Evolutionary conservation across 192 early-diverging fungal genomes (phyloP).

Genomic region (Ambispora gerdemannii): DNA sequence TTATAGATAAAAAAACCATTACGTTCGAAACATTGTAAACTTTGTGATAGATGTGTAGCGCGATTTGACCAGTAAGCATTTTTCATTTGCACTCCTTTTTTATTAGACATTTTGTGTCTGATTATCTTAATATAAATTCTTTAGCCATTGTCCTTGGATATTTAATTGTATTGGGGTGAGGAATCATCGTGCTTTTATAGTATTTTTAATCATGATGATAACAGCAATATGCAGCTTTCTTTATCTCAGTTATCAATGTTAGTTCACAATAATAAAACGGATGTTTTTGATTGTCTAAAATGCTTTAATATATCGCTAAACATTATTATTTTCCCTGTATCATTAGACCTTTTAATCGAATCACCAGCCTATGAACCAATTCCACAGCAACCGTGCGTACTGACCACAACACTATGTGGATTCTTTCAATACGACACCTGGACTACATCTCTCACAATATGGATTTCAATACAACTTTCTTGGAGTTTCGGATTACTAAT

Average conservation of each 20-base stretch:
- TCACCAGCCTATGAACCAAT: conserved; percentile 54
- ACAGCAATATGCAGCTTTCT: conserved; percentile 58
- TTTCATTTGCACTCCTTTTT: not conserved
- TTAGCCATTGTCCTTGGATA: conserved; percentile 94
- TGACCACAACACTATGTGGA: conserved; percentile 63
- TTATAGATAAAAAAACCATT: conserved; percentile 75
- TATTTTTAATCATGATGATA: conserved; percentile 70
- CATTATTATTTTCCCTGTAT: not conserved
- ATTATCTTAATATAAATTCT: not conserved
- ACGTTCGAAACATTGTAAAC: conserved; percentile 91
- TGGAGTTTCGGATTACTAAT: conserved; percentile 81
- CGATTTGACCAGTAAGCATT: conserved; percentile 82
- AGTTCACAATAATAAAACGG: conserved; percentile 30
- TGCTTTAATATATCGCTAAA: conserved; percentile 10
- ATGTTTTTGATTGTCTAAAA: not conserved
- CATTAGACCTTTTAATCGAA: conserved; percentile 41
- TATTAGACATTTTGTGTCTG: not conserved
- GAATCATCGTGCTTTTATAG: conserved; percentile 87
- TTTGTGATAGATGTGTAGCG: conserved; percentile 90
- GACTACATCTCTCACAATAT: conserved; percentile 64
- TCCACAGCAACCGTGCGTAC: conserved; percentile 53
- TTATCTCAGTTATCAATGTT: conserved; percentile 64
- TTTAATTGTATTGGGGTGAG: conserved; percentile 88
- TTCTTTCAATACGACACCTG: conserved; percentile 72
- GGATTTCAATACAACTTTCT: conserved; percentile 71